Conservation (phyloP, 2,329 filamentous ascomycete genomes). For the Epichloe glyceriae region DNA sequence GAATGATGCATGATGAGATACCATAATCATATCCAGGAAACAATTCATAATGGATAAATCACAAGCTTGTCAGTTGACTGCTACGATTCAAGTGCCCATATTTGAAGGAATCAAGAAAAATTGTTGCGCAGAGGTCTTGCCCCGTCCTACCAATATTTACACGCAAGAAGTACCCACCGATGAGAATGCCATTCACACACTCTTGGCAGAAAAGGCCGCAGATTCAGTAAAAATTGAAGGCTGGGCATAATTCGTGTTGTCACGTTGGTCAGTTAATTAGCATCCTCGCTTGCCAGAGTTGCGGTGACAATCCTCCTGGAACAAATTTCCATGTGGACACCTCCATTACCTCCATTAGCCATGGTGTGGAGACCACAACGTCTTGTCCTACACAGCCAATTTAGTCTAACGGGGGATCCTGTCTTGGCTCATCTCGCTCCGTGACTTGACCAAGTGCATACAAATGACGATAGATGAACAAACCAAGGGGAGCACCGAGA, state of each 20-base stretch:
- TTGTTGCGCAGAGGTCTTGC: not conserved
- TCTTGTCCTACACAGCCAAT: not conserved
- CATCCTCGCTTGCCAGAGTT: not conserved
- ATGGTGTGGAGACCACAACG: not conserved
- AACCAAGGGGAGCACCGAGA: not conserved
- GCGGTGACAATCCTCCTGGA: constrained; percentile 1
- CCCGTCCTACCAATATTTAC: not conserved
- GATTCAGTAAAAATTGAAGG: too few species aligned
- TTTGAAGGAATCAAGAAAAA: not conserved
- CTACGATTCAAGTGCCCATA: not conserved
- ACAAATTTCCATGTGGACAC: not conserved
- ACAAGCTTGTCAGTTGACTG: not conserved
- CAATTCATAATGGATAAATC: not conserved
- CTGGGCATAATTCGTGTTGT: too few species aligned
- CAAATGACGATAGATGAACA: not conserved
- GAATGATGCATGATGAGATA: constrained; percentile 7
- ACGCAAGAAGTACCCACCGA: not conserved
- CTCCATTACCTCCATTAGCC: not conserved
- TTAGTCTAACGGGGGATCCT: not conserved
- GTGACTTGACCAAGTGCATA: not conserved
- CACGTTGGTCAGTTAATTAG: not conserved
- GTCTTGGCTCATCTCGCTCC: not conserved
- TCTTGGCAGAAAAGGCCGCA: not conserved
- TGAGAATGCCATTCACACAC: not conserved
- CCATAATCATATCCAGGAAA: not conserved